These are phyloP conservation scores for Alloteropsis semialata DNA, from an alignment of 176 grass and related monocot genomes.

Conservation along the genomic window DNA sequence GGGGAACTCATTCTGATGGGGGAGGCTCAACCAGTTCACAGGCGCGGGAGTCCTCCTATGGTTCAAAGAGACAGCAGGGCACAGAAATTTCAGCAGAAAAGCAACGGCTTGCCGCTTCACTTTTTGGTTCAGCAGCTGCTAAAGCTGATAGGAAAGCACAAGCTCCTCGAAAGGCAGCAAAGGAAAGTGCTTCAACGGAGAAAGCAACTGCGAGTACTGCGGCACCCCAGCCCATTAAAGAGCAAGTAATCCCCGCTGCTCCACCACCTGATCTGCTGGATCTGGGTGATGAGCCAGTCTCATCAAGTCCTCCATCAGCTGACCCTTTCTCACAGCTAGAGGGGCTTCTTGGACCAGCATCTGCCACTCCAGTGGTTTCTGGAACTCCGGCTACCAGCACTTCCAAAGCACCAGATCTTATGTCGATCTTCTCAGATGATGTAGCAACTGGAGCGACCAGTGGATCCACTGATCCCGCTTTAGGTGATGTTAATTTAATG, in stretches of 20 bases:
- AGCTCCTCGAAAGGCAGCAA: slow-evolving; percentile 44
- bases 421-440: slow-evolving; percentile 64
- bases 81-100: slow-evolving; percentile 91
- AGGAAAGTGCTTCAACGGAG: slow-evolving; percentile 45
- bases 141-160: slow-evolving; percentile 62
- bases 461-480: slow-evolving; percentile 33
- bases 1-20: slow-evolving; percentile 48
- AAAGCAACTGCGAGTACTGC: slow-evolving; percentile 33
- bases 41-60: slow-evolving; percentile 40
- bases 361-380: slow-evolving; percentile 24
- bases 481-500: slow-evolving; percentile 20
- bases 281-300: slow-evolving; percentile 66
- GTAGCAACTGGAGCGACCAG: slow-evolving; percentile 15
- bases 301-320: slow-evolving; percentile 31
- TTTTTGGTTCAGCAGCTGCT: slow-evolving; percentile 70
- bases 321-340: slow-evolving; percentile 91
- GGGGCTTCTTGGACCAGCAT: slow-evolving; percentile 67
- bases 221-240: slow-evolving; percentile 49
- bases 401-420: slow-evolving; percentile 61
- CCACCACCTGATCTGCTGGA: slow-evolving; percentile 91
- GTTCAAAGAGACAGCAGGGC: slow-evolving; percentile 62
- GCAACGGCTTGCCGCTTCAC: slow-evolving; percentile 82
- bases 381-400: slow-evolving; percentile 22
- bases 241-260: slow-evolving; percentile 50
- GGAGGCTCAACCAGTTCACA: slow-evolving; percentile 47